Percentiles rank a stretch among this genome's conserved stretches.
Conservation (phyloP, 257 asterid species). For the Salvia miltiorrhiza region DNA sequence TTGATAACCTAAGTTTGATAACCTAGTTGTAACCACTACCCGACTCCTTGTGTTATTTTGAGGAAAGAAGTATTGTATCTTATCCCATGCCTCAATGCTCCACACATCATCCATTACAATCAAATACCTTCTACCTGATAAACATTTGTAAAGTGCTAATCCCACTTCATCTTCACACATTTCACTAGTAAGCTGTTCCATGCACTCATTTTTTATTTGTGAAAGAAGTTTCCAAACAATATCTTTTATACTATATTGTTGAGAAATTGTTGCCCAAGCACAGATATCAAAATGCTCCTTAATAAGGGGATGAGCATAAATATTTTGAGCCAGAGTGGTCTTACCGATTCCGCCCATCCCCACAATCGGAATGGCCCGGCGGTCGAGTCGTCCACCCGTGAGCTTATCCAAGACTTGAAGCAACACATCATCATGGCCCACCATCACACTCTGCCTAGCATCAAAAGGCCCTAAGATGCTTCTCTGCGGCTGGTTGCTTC, state of each 20-base stretch:
- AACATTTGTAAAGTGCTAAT: neutral
- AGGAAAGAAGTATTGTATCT: neutral
- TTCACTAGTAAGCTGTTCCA: neutral
- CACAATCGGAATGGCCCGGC: neutral
- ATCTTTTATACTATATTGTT: neutral
- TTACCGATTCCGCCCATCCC: constrained; percentile 9
- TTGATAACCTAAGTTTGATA: too few species aligned
- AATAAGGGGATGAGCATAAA: neutral
- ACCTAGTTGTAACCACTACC: neutral
- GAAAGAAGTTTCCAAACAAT: neutral
- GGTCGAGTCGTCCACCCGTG: neutral
- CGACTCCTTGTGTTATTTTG: neutral
- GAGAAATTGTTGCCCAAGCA: neutral
- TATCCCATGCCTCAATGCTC: neutral
- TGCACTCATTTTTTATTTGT: neutral
- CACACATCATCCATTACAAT: neutral
- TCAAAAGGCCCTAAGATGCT: too few species aligned
- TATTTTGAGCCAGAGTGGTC: neutral
- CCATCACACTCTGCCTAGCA: too few species aligned
- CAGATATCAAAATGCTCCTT: neutral
- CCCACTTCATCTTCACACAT: neutral
- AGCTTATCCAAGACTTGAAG: neutral
- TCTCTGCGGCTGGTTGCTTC: too few species aligned
- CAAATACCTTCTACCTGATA: neutral
- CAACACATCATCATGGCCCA: neutral